phyloP scores from a whole-genome alignment of 495 filamentous ascomycete genomes.

The Xylaria venustula region DNA sequence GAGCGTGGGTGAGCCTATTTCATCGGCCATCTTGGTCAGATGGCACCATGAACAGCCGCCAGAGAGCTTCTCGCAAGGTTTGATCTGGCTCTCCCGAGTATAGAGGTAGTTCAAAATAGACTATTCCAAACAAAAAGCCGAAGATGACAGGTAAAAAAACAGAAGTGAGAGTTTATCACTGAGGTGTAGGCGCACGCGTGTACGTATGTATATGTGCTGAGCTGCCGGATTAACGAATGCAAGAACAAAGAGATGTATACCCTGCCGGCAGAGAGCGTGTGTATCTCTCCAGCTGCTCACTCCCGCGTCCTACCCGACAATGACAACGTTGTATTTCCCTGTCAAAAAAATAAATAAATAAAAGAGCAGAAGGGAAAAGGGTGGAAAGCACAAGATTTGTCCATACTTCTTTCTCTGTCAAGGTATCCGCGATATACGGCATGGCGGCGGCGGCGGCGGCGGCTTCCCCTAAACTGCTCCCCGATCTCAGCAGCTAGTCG shows the following conservation, averaged over 20 bases:
- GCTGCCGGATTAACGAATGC: neutral
- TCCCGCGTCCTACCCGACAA: too few relatives aligned
- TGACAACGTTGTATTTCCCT: too few relatives aligned
- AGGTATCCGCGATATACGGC: too few relatives aligned
- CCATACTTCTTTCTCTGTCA: too few relatives aligned
- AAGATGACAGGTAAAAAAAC: neutral
- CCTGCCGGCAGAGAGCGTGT: too few relatives aligned
- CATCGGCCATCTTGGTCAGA: slow-evolving; percentile 18
- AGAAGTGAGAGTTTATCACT: neutral
- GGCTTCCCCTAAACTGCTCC: slow-evolving; percentile 6
- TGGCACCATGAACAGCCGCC: neutral
- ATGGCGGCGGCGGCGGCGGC: neutral
- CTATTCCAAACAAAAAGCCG: neutral
- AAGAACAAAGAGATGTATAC: neutral
- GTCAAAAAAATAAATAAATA: too few relatives aligned
- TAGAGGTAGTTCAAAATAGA: neutral
- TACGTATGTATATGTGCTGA: neutral
- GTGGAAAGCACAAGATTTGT: too few relatives aligned
- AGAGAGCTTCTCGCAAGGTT: neutral
- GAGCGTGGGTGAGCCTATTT: slow-evolving; percentile 24
- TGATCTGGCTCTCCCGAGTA: neutral
- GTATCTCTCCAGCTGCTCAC: too few relatives aligned
- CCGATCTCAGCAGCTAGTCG: neutral
- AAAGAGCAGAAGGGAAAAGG: too few relatives aligned
- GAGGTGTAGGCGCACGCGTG: neutral